These are phyloP conservation scores for Microbotryum silenes-acaulis DNA, from an alignment of 1,284 basidiomycete species.

Conservation along the genomic window DNA sequence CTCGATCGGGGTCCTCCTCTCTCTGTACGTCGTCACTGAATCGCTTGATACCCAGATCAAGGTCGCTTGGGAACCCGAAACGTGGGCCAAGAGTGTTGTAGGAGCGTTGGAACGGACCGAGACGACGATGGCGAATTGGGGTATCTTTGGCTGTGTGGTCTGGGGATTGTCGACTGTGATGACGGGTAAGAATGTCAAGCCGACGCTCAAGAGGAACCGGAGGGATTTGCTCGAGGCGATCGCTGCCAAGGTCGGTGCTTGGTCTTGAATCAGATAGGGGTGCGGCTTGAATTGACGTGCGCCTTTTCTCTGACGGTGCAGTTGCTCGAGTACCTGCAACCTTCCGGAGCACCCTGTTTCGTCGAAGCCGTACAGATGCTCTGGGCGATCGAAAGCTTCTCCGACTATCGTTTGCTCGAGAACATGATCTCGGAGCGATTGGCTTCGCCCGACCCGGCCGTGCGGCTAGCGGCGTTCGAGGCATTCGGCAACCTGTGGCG, in stretches of 20 bases:
- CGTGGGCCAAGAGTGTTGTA: constrained; percentile 40
- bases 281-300: neutral
- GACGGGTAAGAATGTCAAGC: constrained; percentile 49
- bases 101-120: constrained; percentile 27
- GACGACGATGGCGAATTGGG: constrained; percentile 50
- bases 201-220: constrained; percentile 42
- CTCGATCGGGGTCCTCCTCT: constrained; percentile 1
- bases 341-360: constrained; percentile 64
- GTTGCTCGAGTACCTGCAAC: constrained; percentile 67
- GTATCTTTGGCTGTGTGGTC: constrained; percentile 58
- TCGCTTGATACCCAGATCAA: constrained; percentile 2
- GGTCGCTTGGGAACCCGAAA: constrained; percentile 36
- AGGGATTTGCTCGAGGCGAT: neutral
- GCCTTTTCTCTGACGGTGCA: constrained; percentile 36
- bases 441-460: constrained; percentile 48
- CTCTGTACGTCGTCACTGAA: constrained; percentile 11
- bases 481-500: constrained; percentile 91
- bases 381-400: constrained; percentile 68
- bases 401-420: constrained; percentile 57
- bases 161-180: constrained; percentile 54
- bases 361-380: constrained; percentile 73
- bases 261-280: neutral
- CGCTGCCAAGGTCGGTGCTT: constrained; percentile 9
- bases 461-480: constrained; percentile 52
- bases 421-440: constrained; percentile 66